Conservation (phyloP, 2,329 filamentous ascomycete species). For the Sclerotinia minor region DNA sequence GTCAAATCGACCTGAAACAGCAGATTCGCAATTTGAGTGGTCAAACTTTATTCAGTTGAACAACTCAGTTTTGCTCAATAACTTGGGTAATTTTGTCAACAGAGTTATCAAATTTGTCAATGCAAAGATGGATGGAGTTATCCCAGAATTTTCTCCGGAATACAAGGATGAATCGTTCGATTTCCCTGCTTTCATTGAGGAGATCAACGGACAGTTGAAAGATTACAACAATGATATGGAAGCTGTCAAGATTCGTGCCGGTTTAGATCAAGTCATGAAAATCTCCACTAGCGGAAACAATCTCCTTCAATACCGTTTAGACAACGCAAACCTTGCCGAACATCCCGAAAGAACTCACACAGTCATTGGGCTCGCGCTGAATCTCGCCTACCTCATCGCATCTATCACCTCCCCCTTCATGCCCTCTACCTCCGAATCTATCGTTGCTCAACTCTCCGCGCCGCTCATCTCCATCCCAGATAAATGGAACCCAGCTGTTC, state of each 20-base stretch:
- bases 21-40: slow-evolving; percentile 91
- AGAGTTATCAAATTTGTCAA: slow-evolving; percentile 74
- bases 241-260: slow-evolving; percentile 68
- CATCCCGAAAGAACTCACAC: slow-evolving; percentile 44
- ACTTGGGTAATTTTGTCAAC: slow-evolving; percentile 72
- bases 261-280: slow-evolving; percentile 63
- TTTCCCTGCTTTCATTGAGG: slow-evolving; percentile 47
- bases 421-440: slow-evolving; percentile 72
- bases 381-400: slow-evolving; percentile 79
- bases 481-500: slow-evolving; percentile 59
- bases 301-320: slow-evolving; percentile 51
- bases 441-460: slow-evolving; percentile 72
- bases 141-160: slow-evolving; percentile 60
- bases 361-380: slow-evolving; percentile 73
- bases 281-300: slow-evolving; percentile 65
- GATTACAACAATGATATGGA: slow-evolving; percentile 70
- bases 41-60: slow-evolving; percentile 77
- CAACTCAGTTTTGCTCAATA: slow-evolving; percentile 82
- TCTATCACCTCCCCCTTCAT: slow-evolving; percentile 81
- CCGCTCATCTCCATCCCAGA: slow-evolving; percentile 62
- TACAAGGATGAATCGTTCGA: slow-evolving; percentile 58
- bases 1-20: slow-evolving; percentile 78
- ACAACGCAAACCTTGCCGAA: slow-evolving; percentile 45
- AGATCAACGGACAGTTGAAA: slow-evolving; percentile 65
- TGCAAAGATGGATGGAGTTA: slow-evolving; percentile 65